phyloP scores from a whole-genome alignment of 768 basidiomycete species.

The Chalciporus piperatus region DNA sequence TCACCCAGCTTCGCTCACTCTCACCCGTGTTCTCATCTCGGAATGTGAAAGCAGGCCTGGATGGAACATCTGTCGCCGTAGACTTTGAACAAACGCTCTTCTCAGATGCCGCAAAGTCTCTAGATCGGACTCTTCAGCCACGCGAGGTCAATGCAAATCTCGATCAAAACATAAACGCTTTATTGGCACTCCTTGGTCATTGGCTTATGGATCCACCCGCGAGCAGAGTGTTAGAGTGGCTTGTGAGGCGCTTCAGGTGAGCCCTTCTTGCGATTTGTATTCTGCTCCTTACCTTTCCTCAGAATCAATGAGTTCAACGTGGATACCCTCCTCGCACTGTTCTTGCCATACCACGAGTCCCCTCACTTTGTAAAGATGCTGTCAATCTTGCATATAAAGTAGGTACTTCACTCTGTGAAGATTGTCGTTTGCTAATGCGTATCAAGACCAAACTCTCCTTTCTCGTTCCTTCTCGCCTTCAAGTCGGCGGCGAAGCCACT shows the following conservation, averaged over 20 bases:
- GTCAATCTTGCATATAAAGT: conserved; percentile 79
- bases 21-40: conserved; percentile 45
- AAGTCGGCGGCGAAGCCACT: conserved; percentile 75
- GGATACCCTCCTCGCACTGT: conserved; percentile 69
- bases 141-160: conserved; percentile 61
- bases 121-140: conserved; percentile 77
- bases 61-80: conserved; percentile 22
- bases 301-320: conserved; percentile 96
- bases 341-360: conserved; percentile 93
- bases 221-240: conserved; percentile 89
- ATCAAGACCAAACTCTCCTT: conserved; percentile 55
- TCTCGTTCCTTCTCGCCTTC: conserved; percentile 70
- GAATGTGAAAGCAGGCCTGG: conserved; percentile 7
- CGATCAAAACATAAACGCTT: conserved; percentile 55
- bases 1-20: conserved; percentile 65
- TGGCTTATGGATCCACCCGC: conserved; percentile 81
- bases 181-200: conserved; percentile 70
- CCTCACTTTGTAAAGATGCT: conserved; percentile 93
- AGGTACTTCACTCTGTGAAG: conserved; percentile 18
- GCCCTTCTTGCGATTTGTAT: conserved; percentile 12
- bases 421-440: conserved; percentile 1
- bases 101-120: conserved; percentile 68
- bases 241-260: conserved; percentile 89
- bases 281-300: not conserved
- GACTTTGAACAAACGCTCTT: conserved; percentile 73